Evolutionary conservation across 2,329 filamentous ascomycete genomes (phyloP), one percentile per base, ranked within the genome.

Genomic region (Pestalotiopsis sp.): DNA sequence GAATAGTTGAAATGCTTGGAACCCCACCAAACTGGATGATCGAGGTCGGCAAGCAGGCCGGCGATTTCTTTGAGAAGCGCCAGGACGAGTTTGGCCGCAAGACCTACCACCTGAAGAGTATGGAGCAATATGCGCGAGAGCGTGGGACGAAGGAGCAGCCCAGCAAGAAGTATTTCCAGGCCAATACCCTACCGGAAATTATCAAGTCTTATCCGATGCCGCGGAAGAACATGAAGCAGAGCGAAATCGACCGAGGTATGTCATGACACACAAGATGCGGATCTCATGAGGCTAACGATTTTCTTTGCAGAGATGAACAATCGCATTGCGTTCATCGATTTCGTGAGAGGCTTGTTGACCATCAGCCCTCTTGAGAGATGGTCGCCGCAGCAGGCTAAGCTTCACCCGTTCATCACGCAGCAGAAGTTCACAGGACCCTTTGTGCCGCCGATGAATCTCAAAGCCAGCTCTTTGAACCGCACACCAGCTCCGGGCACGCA

Each of bases 81-180:
- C 87, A 90, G 72, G 96, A 99, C 77, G 96, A 99, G 77, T 99
- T 93, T 77, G 95, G 95, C 52, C 90, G 96, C 72, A 92, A 94
- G 75, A 95, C 91, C 6, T 98, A 97, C 79, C 90, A 95, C 66
- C 85, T 99, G 52, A 99, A 99, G 85, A 94, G 92, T 73, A 97
- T 99, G 93, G 96, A 99, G 78, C 94, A 98, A 79, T 99, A 98
- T 80, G 95, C 96, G 17, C 87, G 95, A 68, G 96, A 99, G 79
- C 96, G 97, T 78, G 93, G 93, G 69, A 96, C 94, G 45, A 99
- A 99, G 80, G 96, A 99, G 81, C 96, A 98, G 80, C 96, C 96
- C 25, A 99, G 96, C 89, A 99, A 99, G 86, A 98, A 98, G 82
- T 99, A 99, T 81, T 99, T 99, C 83, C 93, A 95, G 75, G 94